phyloP scores from a whole-genome alignment of 306 rosid genomes.

The Geum urbanum region DNA sequence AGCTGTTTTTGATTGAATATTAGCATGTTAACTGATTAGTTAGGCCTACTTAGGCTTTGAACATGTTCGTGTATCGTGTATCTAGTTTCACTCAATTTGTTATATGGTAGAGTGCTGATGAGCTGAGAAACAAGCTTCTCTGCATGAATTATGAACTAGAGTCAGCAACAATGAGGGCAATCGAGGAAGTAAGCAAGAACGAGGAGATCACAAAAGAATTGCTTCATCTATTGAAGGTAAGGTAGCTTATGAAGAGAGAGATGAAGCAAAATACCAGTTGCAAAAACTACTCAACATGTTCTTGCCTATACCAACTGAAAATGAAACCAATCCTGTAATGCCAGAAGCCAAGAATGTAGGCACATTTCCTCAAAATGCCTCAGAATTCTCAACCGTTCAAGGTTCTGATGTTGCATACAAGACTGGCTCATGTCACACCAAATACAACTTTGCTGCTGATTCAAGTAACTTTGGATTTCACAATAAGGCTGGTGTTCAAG shows the following conservation, averaged over 20 bases:
- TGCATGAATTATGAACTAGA: constrained; percentile 36
- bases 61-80: not conserved
- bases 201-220: constrained; percentile 37
- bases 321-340: not conserved
- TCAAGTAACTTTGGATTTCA: not conserved
- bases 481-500: not conserved
- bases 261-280: constrained; percentile 55
- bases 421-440: not conserved
- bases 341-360: not conserved
- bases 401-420: constrained; percentile 1
- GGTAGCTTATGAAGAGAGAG: constrained; percentile 54
- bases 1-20: not conserved
- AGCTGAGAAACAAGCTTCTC: constrained; percentile 36
- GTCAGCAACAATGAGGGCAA: constrained; percentile 34
- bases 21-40: not conserved
- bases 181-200: constrained; percentile 32
- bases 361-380: not conserved
- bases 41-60: not conserved
- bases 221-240: constrained; percentile 30
- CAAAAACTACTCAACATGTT: constrained; percentile 32
- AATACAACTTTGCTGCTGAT: not conserved
- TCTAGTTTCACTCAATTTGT: not conserved
- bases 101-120: constrained; percentile 36
- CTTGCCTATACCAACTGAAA: constrained; percentile 14
- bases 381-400: not conserved